Conservation (phyloP, 2,329 filamentous ascomycete genomes). For the Aspergillus ochraceoroseus region DNA sequence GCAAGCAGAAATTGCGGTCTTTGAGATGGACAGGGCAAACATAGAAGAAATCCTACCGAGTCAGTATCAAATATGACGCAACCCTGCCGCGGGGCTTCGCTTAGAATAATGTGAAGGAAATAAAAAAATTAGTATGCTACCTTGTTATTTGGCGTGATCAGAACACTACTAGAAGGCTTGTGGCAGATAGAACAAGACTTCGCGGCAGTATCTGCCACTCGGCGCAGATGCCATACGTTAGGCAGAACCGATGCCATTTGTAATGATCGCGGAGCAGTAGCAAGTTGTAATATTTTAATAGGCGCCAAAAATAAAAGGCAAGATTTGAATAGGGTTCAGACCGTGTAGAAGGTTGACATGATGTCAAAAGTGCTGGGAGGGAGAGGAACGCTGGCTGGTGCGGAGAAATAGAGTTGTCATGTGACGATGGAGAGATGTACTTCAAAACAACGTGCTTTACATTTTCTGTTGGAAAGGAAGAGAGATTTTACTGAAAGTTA, state of each 20-base stretch:
- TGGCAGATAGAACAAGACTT: constrained; percentile 89
- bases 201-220: constrained; percentile 75
- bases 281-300: no score
- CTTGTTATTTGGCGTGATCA: constrained; percentile 86
- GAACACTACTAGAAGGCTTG: constrained; percentile 77
- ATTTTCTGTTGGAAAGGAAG: no score
- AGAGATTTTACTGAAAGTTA: no score
- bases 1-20: constrained; percentile 71
- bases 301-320: neutral
- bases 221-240: constrained; percentile 80
- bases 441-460: no score
- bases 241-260: constrained; percentile 45
- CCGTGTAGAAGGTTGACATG: neutral
- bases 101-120: neutral
- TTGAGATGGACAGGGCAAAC: constrained; percentile 77
- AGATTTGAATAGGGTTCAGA: neutral
- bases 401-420: constrained; percentile 15
- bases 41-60: constrained; percentile 76
- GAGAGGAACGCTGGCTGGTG: constrained; percentile 6
- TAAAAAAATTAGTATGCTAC: constrained; percentile 53
- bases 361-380: no score
- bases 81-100: neutral
- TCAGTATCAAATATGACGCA: constrained; percentile 2
- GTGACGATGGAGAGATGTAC: constrained; percentile 9
- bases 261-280: neutral